Evolutionary conservation across 169 alveolate species (phyloP).

Genomic region (Babesia sp.): DNA sequence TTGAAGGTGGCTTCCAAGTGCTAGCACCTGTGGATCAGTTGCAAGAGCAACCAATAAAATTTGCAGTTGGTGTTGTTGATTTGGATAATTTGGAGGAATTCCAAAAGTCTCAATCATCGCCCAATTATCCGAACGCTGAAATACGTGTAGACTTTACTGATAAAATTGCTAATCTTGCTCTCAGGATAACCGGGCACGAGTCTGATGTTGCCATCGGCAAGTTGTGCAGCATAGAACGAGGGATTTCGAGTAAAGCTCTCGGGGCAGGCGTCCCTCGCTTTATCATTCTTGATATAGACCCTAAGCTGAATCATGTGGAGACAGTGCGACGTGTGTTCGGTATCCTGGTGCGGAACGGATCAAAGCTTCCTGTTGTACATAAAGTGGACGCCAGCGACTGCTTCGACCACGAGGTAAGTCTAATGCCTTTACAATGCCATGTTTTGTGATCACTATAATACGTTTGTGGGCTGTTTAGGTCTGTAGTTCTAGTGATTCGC

Average conservation of each 20-base stretch:
- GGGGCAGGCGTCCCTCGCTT: conserved; percentile 41
- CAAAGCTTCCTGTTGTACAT: conserved; percentile 58
- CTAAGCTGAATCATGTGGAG: conserved; percentile 32
- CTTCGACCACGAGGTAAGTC: conserved; percentile 53
- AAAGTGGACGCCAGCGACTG: conserved; percentile 36
- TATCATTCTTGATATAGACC: conserved; percentile 52
- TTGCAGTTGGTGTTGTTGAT: conserved; percentile 52
- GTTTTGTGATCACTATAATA: too few relatives aligned
- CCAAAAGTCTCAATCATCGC: conserved; percentile 23
- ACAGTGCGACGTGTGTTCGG: conserved; percentile 58
- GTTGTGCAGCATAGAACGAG: conserved; percentile 38
- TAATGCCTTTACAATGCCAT: too few relatives aligned
- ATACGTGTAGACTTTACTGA: conserved; percentile 29
- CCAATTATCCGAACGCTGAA: conserved; percentile 15
- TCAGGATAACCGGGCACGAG: conserved; percentile 57
- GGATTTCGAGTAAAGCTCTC: conserved; percentile 24
- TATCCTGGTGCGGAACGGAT: conserved; percentile 19
- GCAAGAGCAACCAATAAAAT: conserved; percentile 52
- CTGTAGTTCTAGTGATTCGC: too few relatives aligned
- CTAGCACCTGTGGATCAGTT: conserved; percentile 47
- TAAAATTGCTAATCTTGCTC: conserved; percentile 43
- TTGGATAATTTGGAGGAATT: conserved; percentile 16
- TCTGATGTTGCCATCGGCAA: conserved; percentile 33
- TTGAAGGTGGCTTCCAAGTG: conserved; percentile 60
- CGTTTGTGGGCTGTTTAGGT: too few relatives aligned